Percentiles rank a stretch among this genome's conserved stretches.
phyloP scores from a whole-genome alignment of 805 yeast genomes.

The Pichia deserticola region DNA sequence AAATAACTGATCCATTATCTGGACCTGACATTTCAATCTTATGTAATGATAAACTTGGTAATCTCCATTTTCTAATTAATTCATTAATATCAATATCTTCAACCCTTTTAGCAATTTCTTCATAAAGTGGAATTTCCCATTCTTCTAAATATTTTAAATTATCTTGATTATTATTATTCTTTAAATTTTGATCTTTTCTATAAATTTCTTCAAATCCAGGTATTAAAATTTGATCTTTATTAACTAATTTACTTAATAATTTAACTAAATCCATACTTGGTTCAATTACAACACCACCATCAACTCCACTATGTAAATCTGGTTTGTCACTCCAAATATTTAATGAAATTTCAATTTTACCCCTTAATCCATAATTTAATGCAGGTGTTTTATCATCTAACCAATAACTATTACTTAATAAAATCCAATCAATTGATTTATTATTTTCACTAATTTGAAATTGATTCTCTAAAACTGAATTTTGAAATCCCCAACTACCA shows the following conservation, averaged over 20 bases:
- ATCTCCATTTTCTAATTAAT: conserved; percentile 76
- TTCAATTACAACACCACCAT: conserved; percentile 85
- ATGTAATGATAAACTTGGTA: conserved; percentile 85
- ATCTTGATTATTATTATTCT: not conserved
- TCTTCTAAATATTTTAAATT: conserved; percentile 20
- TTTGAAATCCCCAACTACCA: conserved; percentile 81
- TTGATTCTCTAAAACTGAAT: conserved; percentile 47
- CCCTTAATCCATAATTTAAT: conserved; percentile 88
- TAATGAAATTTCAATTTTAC: conserved; percentile 77
- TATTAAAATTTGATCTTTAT: conserved; percentile 47
- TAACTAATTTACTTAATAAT: conserved; percentile 57
- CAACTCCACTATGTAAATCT: conserved; percentile 93
- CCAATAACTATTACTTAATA: conserved; percentile 92
- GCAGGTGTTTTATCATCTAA: conserved; percentile 84
- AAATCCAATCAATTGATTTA: conserved; percentile 67
- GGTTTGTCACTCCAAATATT: conserved; percentile 66
- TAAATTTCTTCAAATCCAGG: conserved; percentile 38
- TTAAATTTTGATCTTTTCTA: not conserved
- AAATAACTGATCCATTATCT: conserved; percentile 81
- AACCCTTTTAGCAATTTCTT: conserved; percentile 44
- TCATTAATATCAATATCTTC: conserved; percentile 32
- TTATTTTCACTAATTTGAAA: conserved; percentile 45
- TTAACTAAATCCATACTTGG: conserved; percentile 83
- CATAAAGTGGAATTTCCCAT: conserved; percentile 54
- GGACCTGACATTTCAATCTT: conserved; percentile 85